Evolutionary conservation across 768 basidiomycete species (phyloP), one percentile per base, ranked within the genome.

Genomic region (Russula sp.): DNA sequence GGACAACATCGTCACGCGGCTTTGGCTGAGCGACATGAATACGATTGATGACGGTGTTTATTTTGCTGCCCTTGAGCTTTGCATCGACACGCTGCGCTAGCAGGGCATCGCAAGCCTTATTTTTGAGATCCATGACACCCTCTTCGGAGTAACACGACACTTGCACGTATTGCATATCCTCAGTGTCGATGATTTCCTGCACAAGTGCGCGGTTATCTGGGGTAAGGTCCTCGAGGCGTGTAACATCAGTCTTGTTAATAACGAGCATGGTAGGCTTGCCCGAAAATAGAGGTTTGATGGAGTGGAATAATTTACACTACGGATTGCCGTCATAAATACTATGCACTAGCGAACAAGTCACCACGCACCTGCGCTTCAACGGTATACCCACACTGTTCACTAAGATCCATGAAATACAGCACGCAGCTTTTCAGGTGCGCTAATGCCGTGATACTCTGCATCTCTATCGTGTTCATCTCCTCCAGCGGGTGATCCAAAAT

Each of bases 381-480:
- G 6, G 90, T 86, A 78, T 97, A 99, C 11, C 97, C 97, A 75
- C 97, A 99, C 73, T 99, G 97, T 76, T 98, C 97, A 67, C 89
- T 92, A 35, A 98, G 82, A 75, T 99, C 97, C 94, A 99, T 98
- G 73, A 98, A 99, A 78, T 98, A 99, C 73, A 99, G 76, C 10
- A 98, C 82, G 72, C 93, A 95, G 68, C 87, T 85, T 76, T 97
- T 93, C 50, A 99, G 77, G 77, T 99, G 97, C 7, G 97, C 97
- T 65, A 99, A 79, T 14, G 97, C 97, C 42, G 96, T 98, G 73
- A 97, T 97, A 70, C 92, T 95, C 80, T 99, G 97, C 96, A 98
- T 99, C 78, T 99, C 97, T 70, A 99, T 99, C 63, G 95, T 98
- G 80, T 98, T 98, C 97, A 99, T 98, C 56, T 99, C 97, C 76